Conservation (phyloP, 129 eudicot genomes). For the Erigeron canadensis region DNA sequence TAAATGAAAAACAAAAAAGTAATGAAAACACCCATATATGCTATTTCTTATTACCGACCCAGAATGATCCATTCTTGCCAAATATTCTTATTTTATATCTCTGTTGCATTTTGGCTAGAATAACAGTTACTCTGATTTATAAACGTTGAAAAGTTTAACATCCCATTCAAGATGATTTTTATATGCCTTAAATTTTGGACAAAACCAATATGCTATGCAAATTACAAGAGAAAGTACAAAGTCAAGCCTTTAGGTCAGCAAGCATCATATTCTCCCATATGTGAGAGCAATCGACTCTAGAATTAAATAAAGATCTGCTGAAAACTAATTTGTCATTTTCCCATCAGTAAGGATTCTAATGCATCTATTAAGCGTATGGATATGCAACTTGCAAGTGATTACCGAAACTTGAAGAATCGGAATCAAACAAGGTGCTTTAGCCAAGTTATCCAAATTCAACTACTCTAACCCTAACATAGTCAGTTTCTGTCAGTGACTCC, state of each 20-base stretch:
- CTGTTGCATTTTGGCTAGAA: background rate
- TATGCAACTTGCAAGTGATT: background rate
- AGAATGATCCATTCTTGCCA: background rate
- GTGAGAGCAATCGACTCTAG: background rate
- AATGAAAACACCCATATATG: no score
- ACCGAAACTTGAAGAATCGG: background rate
- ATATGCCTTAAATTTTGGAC: background rate
- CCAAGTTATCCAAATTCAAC: background rate
- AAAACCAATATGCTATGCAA: background rate
- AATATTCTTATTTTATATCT: background rate
- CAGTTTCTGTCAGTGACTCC: background rate
- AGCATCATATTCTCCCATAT: conserved; percentile 12
- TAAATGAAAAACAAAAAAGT: background rate
- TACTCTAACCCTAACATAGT: background rate
- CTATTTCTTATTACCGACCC: background rate
- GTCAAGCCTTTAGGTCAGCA: background rate
- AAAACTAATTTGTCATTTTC: background rate
- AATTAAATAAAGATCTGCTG: background rate
- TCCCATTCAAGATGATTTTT: background rate
- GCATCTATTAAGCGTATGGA: background rate
- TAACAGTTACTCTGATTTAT: background rate
- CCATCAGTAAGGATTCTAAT: no score
- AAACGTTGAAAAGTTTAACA: background rate
- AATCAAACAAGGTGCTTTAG: background rate
- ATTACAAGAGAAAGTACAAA: background rate